Evolutionary conservation across 768 basidiomycete genomes (phyloP).

Genomic region (Tulasnella sp.): DNA sequence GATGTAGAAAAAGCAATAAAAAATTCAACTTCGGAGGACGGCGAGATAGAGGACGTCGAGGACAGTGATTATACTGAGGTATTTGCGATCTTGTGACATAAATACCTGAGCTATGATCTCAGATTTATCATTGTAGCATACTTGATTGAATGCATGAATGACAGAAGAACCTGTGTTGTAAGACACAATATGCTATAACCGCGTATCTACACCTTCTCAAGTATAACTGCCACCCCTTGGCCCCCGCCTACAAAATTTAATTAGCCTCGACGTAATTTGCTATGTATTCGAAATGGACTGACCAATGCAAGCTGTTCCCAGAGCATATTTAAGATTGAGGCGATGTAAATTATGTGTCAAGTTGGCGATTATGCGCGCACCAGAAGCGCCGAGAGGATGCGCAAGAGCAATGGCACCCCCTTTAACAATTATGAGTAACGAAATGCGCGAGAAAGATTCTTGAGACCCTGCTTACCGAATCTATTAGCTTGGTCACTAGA

Average conservation of each 20-base stretch:
- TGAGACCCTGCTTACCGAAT: conserved; percentile 13
- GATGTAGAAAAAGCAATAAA: conserved; percentile 36
- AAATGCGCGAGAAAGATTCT: neutral
- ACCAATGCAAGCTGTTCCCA: conserved; percentile 30
- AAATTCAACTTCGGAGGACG: conserved; percentile 20
- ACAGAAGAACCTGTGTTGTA: too few relatives aligned
- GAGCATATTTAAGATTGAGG: conserved; percentile 27
- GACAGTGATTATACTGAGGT: conserved; percentile 32
- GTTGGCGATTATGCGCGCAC: conserved; percentile 26
- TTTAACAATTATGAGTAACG: neutral
- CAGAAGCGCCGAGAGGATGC: conserved; percentile 22
- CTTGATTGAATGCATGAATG: neutral
- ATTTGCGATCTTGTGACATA: too few relatives aligned
- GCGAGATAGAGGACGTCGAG: conserved; percentile 29
- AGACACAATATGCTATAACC: too few relatives aligned
- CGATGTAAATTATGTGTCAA: conserved; percentile 28
- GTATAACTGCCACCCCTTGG: conserved; percentile 26
- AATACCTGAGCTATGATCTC: too few relatives aligned
- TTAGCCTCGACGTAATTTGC: too few relatives aligned
- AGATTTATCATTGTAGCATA: too few relatives aligned
- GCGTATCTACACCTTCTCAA: conserved; percentile 22
- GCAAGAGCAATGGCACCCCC: conserved; percentile 29
- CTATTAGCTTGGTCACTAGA: conserved; percentile 24
- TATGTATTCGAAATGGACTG: neutral
- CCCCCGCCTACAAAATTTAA: conserved; percentile 23